phyloP scores from a whole-genome alignment of 495 filamentous ascomycete genomes.

The Penicillium mononematosum region DNA sequence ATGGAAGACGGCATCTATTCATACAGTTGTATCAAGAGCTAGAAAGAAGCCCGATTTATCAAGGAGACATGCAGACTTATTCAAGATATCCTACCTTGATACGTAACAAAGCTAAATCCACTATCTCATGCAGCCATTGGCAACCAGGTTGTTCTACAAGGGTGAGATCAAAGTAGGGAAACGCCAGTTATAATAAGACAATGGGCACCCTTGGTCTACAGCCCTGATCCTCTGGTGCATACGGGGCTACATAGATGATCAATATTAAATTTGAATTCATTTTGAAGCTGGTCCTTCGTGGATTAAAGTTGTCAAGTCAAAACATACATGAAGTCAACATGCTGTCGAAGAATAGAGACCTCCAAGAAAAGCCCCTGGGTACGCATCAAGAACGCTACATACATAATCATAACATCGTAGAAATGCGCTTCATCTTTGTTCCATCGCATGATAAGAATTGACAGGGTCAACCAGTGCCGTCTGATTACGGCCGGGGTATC shows the following conservation, averaged over 20 bases:
- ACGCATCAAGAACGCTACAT: slow-evolving; percentile 1
- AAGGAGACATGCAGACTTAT: background rate
- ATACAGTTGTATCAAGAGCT: background rate
- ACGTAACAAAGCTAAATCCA: background rate
- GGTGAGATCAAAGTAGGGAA: background rate
- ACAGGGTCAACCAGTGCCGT: slow-evolving; percentile 40
- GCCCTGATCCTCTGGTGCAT: background rate
- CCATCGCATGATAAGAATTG: slow-evolving; percentile 34
- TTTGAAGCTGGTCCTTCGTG: background rate
- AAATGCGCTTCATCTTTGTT: slow-evolving; percentile 4
- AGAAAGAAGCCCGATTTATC: background rate
- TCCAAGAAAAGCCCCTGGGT: too few relatives aligned
- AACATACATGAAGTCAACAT: background rate
- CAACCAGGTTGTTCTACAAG: background rate
- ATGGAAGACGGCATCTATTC: too few relatives aligned
- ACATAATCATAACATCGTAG: slow-evolving; percentile 7
- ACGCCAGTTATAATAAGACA: background rate
- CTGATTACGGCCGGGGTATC: slow-evolving; percentile 35
- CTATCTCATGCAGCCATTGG: background rate
- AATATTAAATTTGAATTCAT: background rate
- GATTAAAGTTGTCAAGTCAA: background rate
- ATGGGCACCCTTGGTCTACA: background rate
- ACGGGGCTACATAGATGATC: background rate
- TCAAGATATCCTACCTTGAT: too few relatives aligned
- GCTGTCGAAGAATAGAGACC: background rate